Evolutionary conservation across 495 filamentous ascomycete genomes (phyloP), one percentile per base, ranked within the genome.

Genomic region (Talaromyces stipitatus): DNA sequence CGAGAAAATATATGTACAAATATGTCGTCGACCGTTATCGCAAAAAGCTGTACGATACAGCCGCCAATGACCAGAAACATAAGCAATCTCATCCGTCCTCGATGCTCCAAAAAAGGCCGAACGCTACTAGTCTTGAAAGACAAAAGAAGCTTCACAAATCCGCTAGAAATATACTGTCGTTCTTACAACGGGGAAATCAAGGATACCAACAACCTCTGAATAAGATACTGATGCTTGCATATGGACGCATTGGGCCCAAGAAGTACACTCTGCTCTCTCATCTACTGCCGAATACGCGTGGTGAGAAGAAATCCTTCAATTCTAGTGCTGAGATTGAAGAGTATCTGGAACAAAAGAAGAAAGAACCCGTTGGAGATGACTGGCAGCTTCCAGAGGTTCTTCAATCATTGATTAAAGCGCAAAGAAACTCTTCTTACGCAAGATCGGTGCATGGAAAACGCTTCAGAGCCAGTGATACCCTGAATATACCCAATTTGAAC

Each of bases 241-340:
- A 95, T 67, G 94, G 91, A 2, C 84, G 92, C 27, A 69, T 70
- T 2, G 92, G 92, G 14, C 82, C 72, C 61, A 80, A 88, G 43
- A 77, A 85, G 48, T 82, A 86, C 32, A 69, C 85, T 43, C 72
- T 96, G 23, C 54, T 89, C 24, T 38, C 66, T 1, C 62, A 75
- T 0, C 59, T 91, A 27, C 58, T 83, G 12, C 56, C 57, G 11
- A 69, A 64, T 11, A 11, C 11, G 11, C 32, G 23, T n/a, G 33
- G 20, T 3, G 16, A 3, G 10, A 41, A 45, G 14, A 43, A 43
- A 29, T 9, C 27, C 22, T 45, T 55, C 10, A 45, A 43, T 7
- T 43, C 54, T 7, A 53, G 28, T 9, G 24, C 28, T 18, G 61
- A 74, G 18, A 54, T 69, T 9, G 32, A 58, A 9, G 62, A 62